Evolutionary conservation across 1,139 yeast genomes (phyloP), one percentile per base, ranked within the genome.

Genomic region (Geotrichum histeridarum): DNA sequence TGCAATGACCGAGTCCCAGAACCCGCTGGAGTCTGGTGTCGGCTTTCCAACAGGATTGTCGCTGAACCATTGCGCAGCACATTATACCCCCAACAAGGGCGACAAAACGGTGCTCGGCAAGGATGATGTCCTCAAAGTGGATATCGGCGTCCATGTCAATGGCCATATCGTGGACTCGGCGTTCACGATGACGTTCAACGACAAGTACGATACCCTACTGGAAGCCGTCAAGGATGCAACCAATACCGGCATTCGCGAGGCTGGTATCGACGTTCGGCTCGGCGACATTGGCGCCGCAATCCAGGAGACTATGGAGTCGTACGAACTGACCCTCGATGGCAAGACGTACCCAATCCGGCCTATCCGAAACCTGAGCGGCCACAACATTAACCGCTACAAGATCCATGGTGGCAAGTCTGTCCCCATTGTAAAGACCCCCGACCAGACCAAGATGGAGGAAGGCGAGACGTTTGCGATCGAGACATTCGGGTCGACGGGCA

Each of bases 21-120:
- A 84, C 53, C 77, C 80, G 57, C 69, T 72, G 18, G 72, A 76
- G 54, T 93, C 90, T 8, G 99, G 99, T 42, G 82, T 91, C 64
- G 99, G 98, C 1, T 93, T 93, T 77, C 99, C 99, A 45, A 90
- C 97, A 9, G 99, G 99, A 54, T 79, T 93, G 53, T 87, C 96
- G 0, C 73, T 91, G 60, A 94, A 93, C 72, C 88, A 91, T 67
- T 86, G 89, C 63, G 99, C 99, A 31, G 99, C 99, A 0, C 99
- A 93, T 70, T 93, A 90, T 70, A 91, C 98, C 0, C 99, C 99
- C 15, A 93, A 93, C 71, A 84, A 95, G 15, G 96, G 96, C 15
- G 99, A 93, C 70, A 88, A 82, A 64, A 78, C 86, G 11, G 86
- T 86, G 1, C 75, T 93, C 63, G 76, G 78, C 56, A 82, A 88